Conservation (phyloP, 78 protist genomes). For the Tieghemostelium lacteum region DNA sequence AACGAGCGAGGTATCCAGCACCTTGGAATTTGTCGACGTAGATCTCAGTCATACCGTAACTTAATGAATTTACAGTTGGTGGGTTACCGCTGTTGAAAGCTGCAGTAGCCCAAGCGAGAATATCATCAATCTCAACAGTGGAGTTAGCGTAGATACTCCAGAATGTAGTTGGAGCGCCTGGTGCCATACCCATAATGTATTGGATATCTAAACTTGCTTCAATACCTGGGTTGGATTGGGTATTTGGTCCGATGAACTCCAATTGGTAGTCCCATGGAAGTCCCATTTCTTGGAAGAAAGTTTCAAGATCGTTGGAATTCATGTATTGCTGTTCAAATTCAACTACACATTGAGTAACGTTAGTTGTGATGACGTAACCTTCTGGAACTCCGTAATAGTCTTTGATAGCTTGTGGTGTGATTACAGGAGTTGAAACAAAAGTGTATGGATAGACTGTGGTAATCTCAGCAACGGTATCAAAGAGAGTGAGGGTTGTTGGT, state of each 20-base stretch:
- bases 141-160: slow-evolving; percentile 61
- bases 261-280: neutral
- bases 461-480: neutral
- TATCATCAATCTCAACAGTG: slow-evolving; percentile 62
- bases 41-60: slow-evolving; percentile 78
- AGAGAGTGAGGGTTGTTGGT: neutral
- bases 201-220: slow-evolving; percentile 80
- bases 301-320: slow-evolving; percentile 25
- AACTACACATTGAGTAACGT: slow-evolving; percentile 73
- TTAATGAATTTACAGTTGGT: slow-evolving; percentile 42
- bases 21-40: slow-evolving; percentile 40
- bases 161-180: slow-evolving; percentile 66
- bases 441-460: neutral
- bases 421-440: slow-evolving; percentile 46
- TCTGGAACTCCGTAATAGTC: slow-evolving; percentile 47
- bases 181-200: slow-evolving; percentile 78
- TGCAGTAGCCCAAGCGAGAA: slow-evolving; percentile 32
- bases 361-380: slow-evolving; percentile 29
- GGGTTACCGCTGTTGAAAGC: slow-evolving; percentile 1
- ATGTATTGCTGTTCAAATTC: slow-evolving; percentile 78
- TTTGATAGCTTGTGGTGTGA: slow-evolving; percentile 57
- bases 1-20: slow-evolving; percentile 15
- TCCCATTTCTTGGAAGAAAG: slow-evolving; percentile 57
- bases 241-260: slow-evolving; percentile 60
- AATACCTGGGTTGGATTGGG: slow-evolving; percentile 70